Conservation (phyloP, 352 stramenopile genomes). For the Peronospora belbahrii region DNA sequence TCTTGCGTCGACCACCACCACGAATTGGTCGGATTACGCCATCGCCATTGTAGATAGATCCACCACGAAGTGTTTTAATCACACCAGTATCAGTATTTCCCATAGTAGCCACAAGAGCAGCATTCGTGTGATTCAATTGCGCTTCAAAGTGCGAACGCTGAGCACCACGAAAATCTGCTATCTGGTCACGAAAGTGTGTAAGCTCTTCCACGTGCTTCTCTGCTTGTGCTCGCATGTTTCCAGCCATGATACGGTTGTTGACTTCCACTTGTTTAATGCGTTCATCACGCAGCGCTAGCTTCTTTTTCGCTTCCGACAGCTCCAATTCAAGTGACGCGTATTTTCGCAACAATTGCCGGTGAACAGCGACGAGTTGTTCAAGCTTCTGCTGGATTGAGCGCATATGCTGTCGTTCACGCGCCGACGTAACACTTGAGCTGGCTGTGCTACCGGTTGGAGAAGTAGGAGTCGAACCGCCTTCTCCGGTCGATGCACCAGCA, state of each 20-base stretch:
- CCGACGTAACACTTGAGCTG: constrained; percentile 54
- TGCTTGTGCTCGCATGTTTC: constrained; percentile 83
- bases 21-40: constrained; percentile 69
- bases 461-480: constrained; percentile 21
- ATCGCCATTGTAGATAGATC: constrained; percentile 56
- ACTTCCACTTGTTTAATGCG: constrained; percentile 86
- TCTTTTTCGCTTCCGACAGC: constrained; percentile 84
- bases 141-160: constrained; percentile 73
- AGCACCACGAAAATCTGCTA: constrained; percentile 70
- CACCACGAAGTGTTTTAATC: constrained; percentile 64
- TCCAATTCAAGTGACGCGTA: constrained; percentile 86
- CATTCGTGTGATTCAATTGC: constrained; percentile 46
- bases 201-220: constrained; percentile 87
- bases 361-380: constrained; percentile 86
- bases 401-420: constrained; percentile 80
- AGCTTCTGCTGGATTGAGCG: constrained; percentile 87
- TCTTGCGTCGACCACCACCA: constrained; percentile 58
- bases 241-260: constrained; percentile 82
- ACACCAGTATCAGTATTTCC: constrained; percentile 23
- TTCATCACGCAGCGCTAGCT: constrained; percentile 83
- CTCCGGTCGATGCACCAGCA: constrained; percentile 21
- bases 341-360: constrained; percentile 86
- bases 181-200: constrained; percentile 77
- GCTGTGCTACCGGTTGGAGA: constrained; percentile 19
- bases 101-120: constrained; percentile 19